A percentile compares a stretch with the other conserved stretches of the same genome.
These are phyloP conservation scores for Phytomonas francai DNA, from an alignment of 208 protist species.

Conservation along the genomic window DNA sequence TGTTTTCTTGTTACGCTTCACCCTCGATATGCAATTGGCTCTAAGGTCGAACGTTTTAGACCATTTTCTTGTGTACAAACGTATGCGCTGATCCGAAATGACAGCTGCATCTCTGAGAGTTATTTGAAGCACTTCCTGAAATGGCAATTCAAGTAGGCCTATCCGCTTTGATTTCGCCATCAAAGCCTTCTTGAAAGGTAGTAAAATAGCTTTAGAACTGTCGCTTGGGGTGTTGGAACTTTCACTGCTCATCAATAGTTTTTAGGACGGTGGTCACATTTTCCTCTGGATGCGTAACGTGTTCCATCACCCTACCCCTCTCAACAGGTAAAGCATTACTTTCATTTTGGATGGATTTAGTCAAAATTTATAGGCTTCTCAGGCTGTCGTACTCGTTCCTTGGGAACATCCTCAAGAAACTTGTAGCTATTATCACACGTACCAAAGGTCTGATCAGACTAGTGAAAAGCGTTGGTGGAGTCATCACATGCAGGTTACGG, in stretches of 20 bases:
- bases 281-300: not conserved
- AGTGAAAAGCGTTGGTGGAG: constrained; percentile 34
- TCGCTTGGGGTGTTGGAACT: not conserved
- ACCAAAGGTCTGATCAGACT: constrained; percentile 30
- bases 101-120: constrained; percentile 36
- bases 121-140: constrained; percentile 62
- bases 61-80: constrained; percentile 29
- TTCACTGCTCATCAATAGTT: not conserved
- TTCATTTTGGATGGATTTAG: not conserved
- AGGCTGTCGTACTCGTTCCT: constrained; percentile 29
- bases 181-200: not conserved
- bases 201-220: not conserved
- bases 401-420: constrained; percentile 39
- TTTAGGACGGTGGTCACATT: not conserved
- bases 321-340: not conserved
- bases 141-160: constrained; percentile 43
- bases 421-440: constrained; percentile 34
- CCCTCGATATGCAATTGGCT: not conserved
- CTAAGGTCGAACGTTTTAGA: not conserved
- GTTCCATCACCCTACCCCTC: not conserved
- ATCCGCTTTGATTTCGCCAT: constrained; percentile 14
- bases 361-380: constrained; percentile 24
- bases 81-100: constrained; percentile 30
- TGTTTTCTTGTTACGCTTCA: not conserved
- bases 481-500: constrained; percentile 40